A percentile compares a stretch with the other conserved stretches of the same genome.
Evolutionary conservation across 441 rosid genomes (phyloP).

Genomic region (Corymbia calophylla): DNA sequence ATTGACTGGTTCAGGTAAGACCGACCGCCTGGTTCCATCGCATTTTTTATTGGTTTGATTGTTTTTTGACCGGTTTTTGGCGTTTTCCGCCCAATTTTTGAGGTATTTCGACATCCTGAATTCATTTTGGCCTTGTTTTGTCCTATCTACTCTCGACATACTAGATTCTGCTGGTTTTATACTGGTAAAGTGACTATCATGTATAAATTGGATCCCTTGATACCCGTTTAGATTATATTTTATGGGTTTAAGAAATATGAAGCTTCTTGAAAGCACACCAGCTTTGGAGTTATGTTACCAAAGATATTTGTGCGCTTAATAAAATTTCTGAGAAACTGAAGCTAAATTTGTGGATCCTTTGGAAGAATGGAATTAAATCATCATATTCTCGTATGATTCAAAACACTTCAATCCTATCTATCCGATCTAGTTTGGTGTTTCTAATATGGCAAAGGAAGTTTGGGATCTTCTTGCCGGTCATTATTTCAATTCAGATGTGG

Average conservation of each 20-base stretch:
- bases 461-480: not conserved
- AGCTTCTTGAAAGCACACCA: not conserved
- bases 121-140: not conserved
- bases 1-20: not conserved
- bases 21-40: not conserved
- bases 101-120: not conserved
- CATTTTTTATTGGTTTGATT: not conserved
- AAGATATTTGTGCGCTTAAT: rapidly evolving
- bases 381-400: not conserved
- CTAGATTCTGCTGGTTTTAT: not conserved
- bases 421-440: not conserved
- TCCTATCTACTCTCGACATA: not conserved
- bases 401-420: not conserved
- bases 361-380: not conserved
- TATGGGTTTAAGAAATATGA: not conserved
- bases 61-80: too few species aligned
- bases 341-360: too few species aligned
- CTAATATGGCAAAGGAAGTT: not conserved
- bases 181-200: not conserved
- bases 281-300: not conserved
- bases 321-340: not conserved
- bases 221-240: not conserved
- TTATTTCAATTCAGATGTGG: not conserved
- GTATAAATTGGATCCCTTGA: too few species aligned
- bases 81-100: not conserved